Evolutionary conservation across 2,329 filamentous ascomycete genomes (phyloP), one percentile per base, ranked within the genome.

Genomic region (Coleophoma cylindrospora): DNA sequence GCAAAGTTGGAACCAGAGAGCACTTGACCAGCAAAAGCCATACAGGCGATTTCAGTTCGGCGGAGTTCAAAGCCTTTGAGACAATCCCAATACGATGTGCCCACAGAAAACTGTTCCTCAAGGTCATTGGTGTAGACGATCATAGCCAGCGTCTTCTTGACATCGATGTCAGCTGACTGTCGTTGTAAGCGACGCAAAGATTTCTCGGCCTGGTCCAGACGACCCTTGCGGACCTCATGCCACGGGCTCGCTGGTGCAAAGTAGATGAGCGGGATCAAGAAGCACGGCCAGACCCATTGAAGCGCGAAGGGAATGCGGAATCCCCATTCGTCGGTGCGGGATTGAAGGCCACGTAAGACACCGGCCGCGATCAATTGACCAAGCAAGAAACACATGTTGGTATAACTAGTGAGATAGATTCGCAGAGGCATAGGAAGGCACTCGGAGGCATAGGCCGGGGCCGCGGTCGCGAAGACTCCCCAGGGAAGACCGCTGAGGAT

Each of bases 91-190:
- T 94, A 95, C 48, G 76, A 83, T 7, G 87, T 81, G 33, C 89
- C 89, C 10, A 73, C 71, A 3, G 87, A 91, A 49, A 67, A 55
- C 53, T 79, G 78, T 63, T 88, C 77, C 66, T 95, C 90, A 11
- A 95, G 73, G 0, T 86, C 86, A 0, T 86, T 91, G 0, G 90
- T 95, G 66, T 95, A 89, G 1, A 90, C 82, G 87, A 95, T 95
- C 89, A 95, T 92, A 61, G 87, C 84, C 47, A 95, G 76, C 0
- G 89, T 94, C 70, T 94, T 40, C 70, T 21, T 46, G 33, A 40
- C n/a, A 19, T 52, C 34, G 70, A 54, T 74, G 54, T 21, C 19
- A 19, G 19, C 19, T 19, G 19, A 19, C 19, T 70, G 64, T 14
- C 66, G 56, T 22, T 71, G 58, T n/a, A 75, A 57, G 4, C 71